Conservation (phyloP, 176 grass and related monocot species). For the Ensete glaucum region DNA sequence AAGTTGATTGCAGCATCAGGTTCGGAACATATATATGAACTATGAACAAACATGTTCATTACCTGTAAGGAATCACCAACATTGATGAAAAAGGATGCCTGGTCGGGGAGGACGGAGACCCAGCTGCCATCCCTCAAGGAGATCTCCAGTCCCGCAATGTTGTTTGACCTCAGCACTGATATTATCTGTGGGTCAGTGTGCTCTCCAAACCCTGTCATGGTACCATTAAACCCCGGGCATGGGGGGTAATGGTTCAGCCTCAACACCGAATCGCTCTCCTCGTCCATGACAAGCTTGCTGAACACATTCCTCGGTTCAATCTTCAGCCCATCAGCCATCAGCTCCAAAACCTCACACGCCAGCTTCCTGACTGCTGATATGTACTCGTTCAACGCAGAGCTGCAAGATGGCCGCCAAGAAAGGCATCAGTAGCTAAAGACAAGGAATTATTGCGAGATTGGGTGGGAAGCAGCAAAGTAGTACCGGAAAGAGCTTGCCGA, state of each 20-base stretch:
- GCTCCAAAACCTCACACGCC: neutral
- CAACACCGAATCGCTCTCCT: constrained; percentile 10
- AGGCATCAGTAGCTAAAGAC: neutral
- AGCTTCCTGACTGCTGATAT: neutral
- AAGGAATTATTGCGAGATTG: neutral
- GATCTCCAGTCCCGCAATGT: constrained; percentile 4
- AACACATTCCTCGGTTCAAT: neutral
- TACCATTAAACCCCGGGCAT: neutral
- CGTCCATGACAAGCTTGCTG: constrained; percentile 1
- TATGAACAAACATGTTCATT: neutral
- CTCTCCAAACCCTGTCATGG: constrained; percentile 12
- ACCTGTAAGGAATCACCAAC: constrained; percentile 17
- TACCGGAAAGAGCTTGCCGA: constrained; percentile 10
- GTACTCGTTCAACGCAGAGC: constrained; percentile 12
- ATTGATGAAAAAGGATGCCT: constrained; percentile 9
- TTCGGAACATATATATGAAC: too few species aligned
- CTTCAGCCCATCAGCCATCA: constrained; percentile 7
- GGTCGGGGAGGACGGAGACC: constrained; percentile 3
- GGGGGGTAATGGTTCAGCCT: constrained; percentile 18
- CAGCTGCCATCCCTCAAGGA: constrained; percentile 8
- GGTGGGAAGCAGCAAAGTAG: neutral
- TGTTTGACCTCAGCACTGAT: constrained; percentile 12
- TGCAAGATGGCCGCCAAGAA: neutral
- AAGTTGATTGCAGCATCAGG: too few species aligned
- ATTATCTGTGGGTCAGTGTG: constrained; percentile 20